Evolutionary conservation across 345 rosid genomes (phyloP).

Genomic region (Eucalyptus pauciflora): DNA sequence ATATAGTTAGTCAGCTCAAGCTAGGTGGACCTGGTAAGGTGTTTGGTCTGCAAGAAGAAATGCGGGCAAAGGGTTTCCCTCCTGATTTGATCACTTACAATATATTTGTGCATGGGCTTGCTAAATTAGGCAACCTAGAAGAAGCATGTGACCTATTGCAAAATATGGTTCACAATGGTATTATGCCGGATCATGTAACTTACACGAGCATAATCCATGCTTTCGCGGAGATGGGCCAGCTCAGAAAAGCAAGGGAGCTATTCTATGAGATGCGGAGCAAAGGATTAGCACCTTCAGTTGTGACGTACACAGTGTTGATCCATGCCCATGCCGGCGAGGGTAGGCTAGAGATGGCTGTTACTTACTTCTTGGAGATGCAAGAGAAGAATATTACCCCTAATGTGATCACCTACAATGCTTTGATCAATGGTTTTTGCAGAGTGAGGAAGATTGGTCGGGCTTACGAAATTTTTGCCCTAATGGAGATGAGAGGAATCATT

Average conservation of each 20-base stretch:
- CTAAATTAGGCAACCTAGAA: conserved; percentile 31
- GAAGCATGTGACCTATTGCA: conserved; percentile 30
- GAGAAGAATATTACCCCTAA: conserved; percentile 40
- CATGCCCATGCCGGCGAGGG: conserved; percentile 52
- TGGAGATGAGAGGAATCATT: conserved; percentile 41
- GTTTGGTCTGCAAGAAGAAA: conserved; percentile 47
- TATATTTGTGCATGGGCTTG: conserved; percentile 38
- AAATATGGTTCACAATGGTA: conserved; percentile 32
- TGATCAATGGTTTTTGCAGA: conserved; percentile 56
- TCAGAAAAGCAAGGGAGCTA: conserved; percentile 34
- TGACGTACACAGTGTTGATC: conserved; percentile 64
- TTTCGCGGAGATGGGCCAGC: conserved; percentile 31
- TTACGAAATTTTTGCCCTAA: conserved; percentile 32
- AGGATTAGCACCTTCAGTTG: conserved; percentile 40
- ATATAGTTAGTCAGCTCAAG: conserved; percentile 37
- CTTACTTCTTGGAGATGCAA: conserved; percentile 49
- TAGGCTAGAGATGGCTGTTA: conserved; percentile 35
- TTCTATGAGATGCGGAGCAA: conserved; percentile 39
- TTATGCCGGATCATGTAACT: conserved; percentile 53
- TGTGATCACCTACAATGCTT: conserved; percentile 63
- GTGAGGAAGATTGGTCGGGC: conserved; percentile 35
- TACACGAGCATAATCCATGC: conserved; percentile 56
- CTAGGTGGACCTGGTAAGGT: conserved; percentile 37
- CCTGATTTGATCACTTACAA: conserved; percentile 50
- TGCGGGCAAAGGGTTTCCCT: conserved; percentile 31